phyloP scores from a whole-genome alignment of 2,329 filamentous ascomycete genomes.

The Calonectria fujianensis region DNA sequence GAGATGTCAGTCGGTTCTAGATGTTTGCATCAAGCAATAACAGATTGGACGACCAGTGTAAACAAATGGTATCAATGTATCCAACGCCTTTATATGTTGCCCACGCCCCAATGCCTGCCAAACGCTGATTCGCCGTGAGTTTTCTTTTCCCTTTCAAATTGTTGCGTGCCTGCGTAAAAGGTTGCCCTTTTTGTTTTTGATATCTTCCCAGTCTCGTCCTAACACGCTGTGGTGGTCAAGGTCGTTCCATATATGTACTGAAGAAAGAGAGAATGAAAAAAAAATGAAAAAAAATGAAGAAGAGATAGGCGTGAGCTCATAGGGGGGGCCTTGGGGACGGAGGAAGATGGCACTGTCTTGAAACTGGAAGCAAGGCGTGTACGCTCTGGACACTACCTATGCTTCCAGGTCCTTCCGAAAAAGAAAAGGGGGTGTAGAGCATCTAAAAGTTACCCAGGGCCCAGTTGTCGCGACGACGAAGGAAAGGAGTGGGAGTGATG shows the following conservation, averaged over 20 bases:
- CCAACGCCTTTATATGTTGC: constrained; percentile 56
- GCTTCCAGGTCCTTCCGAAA: neutral
- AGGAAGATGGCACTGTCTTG: neutral
- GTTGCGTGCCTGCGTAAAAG: constrained; percentile 13
- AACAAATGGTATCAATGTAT: constrained; percentile 55
- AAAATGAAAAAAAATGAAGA: constrained; percentile 36
- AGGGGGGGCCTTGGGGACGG: constrained; percentile 23
- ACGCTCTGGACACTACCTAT: neutral
- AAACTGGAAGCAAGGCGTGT: neutral
- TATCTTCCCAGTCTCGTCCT: constrained; percentile 23
- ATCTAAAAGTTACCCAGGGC: constrained; percentile 51
- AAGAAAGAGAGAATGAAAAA: constrained; percentile 41
- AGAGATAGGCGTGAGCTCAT: constrained; percentile 27
- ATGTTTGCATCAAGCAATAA: constrained; percentile 30
- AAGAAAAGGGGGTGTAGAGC: neutral
- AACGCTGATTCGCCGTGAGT: constrained; percentile 9
- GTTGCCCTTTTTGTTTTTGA: neutral
- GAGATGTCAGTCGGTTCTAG: constrained; percentile 8
- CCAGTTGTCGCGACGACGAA: constrained; percentile 52
- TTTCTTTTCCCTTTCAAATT: neutral
- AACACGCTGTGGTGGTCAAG: constrained; percentile 29
- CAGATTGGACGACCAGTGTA: constrained; percentile 27
- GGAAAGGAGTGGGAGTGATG: constrained; percentile 47
- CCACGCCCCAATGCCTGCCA: constrained; percentile 43
- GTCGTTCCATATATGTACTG: constrained; percentile 44